phyloP scores from a whole-genome alignment of 177 flowering plant genomes.

The Vitis hybrid region DNA sequence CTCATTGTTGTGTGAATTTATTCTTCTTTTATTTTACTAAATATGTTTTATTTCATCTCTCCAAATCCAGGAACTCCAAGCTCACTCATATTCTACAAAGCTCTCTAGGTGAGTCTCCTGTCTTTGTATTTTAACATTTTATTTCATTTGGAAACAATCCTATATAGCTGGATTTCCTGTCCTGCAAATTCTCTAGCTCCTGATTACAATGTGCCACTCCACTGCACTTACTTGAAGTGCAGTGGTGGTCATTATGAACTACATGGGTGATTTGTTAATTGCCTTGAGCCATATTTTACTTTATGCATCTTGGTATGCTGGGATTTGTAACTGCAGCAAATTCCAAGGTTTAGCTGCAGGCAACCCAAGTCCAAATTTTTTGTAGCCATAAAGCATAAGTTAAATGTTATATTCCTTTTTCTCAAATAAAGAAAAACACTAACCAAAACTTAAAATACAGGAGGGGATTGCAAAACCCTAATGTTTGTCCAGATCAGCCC shows the following conservation, averaged over 20 bases:
- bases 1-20: neutral
- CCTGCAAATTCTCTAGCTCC: neutral
- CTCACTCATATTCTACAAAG: conserved; percentile 91
- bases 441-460: conserved; percentile 35
- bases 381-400: neutral
- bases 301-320: no score
- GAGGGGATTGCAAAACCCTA: conserved; percentile 92
- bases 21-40: neutral
- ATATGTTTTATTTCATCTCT: neutral
- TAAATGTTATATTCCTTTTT: neutral
- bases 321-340: no score
- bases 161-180: neutral
- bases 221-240: conserved; percentile 7
- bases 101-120: conserved; percentile 63
- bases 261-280: no score
- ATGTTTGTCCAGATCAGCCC: conserved; percentile 97
- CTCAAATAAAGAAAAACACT: neutral
- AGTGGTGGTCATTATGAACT: no score
- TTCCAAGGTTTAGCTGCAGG: neutral
- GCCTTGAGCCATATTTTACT: no score
- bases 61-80: conserved; percentile 74
- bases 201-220: no score
- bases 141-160: neutral
- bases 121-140: neutral
- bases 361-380: no score